Conservation (phyloP, 768 basidiomycete species). For the Lactarius quietus region DNA sequence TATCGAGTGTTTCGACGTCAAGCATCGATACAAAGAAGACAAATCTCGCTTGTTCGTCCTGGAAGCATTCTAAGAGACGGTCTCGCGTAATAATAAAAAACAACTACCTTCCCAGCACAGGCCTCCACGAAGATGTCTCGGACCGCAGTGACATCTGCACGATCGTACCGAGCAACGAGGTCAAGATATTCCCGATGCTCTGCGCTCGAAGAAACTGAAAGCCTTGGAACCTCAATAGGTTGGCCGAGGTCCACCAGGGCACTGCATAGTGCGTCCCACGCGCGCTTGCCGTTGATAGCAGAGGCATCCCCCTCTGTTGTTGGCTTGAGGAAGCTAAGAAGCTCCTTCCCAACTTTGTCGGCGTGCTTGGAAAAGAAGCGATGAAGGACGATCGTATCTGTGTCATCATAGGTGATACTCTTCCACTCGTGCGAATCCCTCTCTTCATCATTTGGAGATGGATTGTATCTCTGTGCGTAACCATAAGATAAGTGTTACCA, state of each 20-base stretch:
- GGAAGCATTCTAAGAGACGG: constrained; percentile 1
- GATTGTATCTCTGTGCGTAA: constrained; percentile 41
- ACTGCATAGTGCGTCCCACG: constrained; percentile 79
- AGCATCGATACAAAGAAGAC: constrained; percentile 63
- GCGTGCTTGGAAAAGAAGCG: constrained; percentile 82
- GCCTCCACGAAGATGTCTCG: constrained; percentile 63
- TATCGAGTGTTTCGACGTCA: constrained; percentile 75
- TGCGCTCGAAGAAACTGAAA: constrained; percentile 45
- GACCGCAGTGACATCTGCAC: constrained; percentile 58
- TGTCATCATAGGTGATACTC: constrained; percentile 75
- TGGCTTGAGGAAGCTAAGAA: constrained; percentile 67
- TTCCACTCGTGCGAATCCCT: constrained; percentile 64
- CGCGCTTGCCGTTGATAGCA: constrained; percentile 64
- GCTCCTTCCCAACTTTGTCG: constrained; percentile 84
- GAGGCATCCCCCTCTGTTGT: constrained; percentile 51
- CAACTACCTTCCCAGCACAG: constrained; percentile 43
- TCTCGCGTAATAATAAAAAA: not conserved
- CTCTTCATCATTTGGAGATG: constrained; percentile 46
- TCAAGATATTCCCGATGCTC: constrained; percentile 65
- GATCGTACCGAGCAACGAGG: constrained; percentile 60
- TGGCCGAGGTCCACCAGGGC: constrained; percentile 75
- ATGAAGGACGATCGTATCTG: constrained; percentile 78
- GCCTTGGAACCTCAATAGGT: constrained; percentile 60
- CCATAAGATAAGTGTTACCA: constrained; percentile 2
- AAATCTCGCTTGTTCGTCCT: constrained; percentile 51